phyloP scores from a whole-genome alignment of 176 grass and related monocot species.

The Raddia distichophylla region DNA sequence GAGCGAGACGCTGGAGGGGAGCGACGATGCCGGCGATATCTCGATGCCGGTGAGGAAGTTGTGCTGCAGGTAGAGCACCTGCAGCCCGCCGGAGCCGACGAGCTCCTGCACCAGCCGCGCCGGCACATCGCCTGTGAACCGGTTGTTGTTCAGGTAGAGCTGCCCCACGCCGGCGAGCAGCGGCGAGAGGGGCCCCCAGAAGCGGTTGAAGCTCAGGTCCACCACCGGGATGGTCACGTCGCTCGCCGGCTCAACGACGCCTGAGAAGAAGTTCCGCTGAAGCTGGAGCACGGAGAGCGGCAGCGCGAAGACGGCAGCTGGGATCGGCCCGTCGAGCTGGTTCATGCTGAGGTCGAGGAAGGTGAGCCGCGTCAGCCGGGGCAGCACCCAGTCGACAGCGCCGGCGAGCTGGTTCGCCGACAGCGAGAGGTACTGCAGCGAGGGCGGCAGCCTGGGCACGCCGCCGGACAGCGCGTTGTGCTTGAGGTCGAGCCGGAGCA shows the following conservation, averaged over 20 bases:
- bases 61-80: slow-evolving; percentile 95
- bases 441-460: slow-evolving; percentile 54
- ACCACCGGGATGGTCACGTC: slow-evolving; percentile 79
- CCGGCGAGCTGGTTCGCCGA: slow-evolving; percentile 64
- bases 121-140: slow-evolving; percentile 91
- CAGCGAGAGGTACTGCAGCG: slow-evolving; percentile 81
- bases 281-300: slow-evolving; percentile 82
- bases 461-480: slow-evolving; percentile 67
- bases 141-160: slow-evolving; percentile 97
- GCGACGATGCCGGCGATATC: slow-evolving; percentile 71
- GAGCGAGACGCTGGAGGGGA: slow-evolving; percentile 76
- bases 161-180: slow-evolving; percentile 68
- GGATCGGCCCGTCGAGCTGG: slow-evolving; percentile 73
- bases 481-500: slow-evolving; percentile 83
- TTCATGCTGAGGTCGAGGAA: slow-evolving; percentile 88
- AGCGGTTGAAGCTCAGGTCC: slow-evolving; percentile 85
- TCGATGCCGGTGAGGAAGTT: slow-evolving; percentile 91
- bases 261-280: slow-evolving; percentile 84
- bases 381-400: slow-evolving; percentile 51
- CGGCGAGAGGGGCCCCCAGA: slow-evolving; percentile 76
- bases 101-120: slow-evolving; percentile 80
- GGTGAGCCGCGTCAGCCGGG: slow-evolving; percentile 60
- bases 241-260: slow-evolving; percentile 46
- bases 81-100: slow-evolving; percentile 64
- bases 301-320: slow-evolving; percentile 63